Evolutionary conservation across 495 filamentous ascomycete species (phyloP).

Genomic region (Evernia prunastri): DNA sequence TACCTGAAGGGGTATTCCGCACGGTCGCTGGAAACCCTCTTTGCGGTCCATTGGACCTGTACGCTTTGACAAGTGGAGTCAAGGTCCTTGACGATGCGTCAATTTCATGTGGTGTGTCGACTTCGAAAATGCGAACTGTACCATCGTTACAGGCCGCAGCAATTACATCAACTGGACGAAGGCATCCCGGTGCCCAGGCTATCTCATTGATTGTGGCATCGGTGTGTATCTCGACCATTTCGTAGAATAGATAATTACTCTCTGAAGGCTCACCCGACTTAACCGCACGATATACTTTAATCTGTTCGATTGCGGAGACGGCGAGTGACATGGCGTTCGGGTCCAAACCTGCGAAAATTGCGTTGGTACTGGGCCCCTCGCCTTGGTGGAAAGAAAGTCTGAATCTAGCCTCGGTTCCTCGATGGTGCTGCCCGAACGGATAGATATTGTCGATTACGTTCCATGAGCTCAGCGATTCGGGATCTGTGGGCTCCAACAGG

Average conservation of each 20-base stretch:
- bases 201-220: constrained; percentile 79
- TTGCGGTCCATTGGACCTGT: neutral
- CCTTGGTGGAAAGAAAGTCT: constrained; percentile 80
- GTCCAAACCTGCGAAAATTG: constrained; percentile 67
- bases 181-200: constrained; percentile 85
- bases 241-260: constrained; percentile 60
- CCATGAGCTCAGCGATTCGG: constrained; percentile 76
- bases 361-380: constrained; percentile 67
- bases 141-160: constrained; percentile 92
- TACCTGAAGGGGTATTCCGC: constrained; percentile 40
- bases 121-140: constrained; percentile 72
- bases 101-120: constrained; percentile 50
- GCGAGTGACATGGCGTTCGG: constrained; percentile 67
- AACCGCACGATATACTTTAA: constrained; percentile 70
- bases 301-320: constrained; percentile 73
- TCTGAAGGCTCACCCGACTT: constrained; percentile 33
- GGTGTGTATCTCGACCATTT: constrained; percentile 60
- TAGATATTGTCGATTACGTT: constrained; percentile 62
- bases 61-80: neutral
- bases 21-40: constrained; percentile 1
- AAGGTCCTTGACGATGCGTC: neutral
- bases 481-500: constrained; percentile 78
- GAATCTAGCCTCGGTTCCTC: constrained; percentile 82
- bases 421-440: constrained; percentile 51
- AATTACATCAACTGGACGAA: constrained; percentile 78